These are phyloP conservation scores for Nannizzia gypsea DNA, from an alignment of 2,329 filamentous ascomycete genomes.

Conservation along the genomic window DNA sequence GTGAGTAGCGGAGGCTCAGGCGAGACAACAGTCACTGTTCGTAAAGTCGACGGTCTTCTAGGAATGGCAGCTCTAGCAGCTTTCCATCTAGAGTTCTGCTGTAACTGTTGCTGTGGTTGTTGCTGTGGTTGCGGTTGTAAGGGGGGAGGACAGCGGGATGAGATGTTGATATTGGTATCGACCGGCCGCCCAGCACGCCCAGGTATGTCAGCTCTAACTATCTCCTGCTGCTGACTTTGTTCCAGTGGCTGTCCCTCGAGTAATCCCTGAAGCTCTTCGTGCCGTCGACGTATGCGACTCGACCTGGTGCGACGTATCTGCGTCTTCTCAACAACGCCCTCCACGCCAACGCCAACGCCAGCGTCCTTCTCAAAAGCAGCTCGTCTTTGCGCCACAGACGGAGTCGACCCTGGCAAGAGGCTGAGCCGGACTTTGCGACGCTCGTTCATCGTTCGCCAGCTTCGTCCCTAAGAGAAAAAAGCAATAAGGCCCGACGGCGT, in stretches of 20 bases:
- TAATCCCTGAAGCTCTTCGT: not conserved
- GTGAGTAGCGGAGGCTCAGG: not conserved
- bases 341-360: slow-evolving; percentile 13
- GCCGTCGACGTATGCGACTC: not conserved
- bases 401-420: slow-evolving; percentile 11
- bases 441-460: not conserved
- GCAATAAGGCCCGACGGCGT: no score
- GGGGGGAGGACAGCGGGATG: no score
- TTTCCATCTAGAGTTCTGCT: slow-evolving; percentile 2
- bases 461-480: not conserved
- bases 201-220: no score
- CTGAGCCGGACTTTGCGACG: slow-evolving; percentile 7
- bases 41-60: not conserved
- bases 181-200: no score
- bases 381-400: slow-evolving; percentile 16
- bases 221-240: no score
- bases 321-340: not conserved
- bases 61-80: not conserved
- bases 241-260: not conserved
- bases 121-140: not conserved
- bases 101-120: not conserved
- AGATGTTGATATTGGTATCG: no score
- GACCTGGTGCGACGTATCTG: not conserved
- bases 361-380: slow-evolving; percentile 16
- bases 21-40: not conserved